Base-by-base conservation (phyloP, 345 rosid genomes). In the Punica granatum region DNA sequence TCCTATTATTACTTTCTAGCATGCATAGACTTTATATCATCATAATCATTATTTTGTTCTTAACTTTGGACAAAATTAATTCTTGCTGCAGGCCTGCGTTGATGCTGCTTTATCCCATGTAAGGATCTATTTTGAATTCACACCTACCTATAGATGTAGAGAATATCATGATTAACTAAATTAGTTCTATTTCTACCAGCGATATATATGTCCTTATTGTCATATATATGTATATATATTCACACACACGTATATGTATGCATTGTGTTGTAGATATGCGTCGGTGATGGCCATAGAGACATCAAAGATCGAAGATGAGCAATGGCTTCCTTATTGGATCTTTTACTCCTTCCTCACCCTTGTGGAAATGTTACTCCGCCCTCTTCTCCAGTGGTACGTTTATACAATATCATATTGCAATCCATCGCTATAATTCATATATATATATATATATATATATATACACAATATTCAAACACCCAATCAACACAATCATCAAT, bases 251-350 rank as follows among this genome's bases (percentile, higher is more conserved):
- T 13, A 44, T 44, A 2, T 32, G 37, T 62, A 36, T 31, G 7
- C 8, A 4, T 48, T 48, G 53, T 2, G 16, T 54, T n/a, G 34
- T 41, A 81, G 82, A 51, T 78, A 81, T 51, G 85, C 85, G 6
- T 78, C 85, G 9, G 82, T 81, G 37, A 43, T 78, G 65, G 85
- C 85, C 7, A 81, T 81, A 72, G 85, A 81, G 66, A 78, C 77
- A 53, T 74, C 85, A 3, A 26, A 68, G 14, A 68, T 62, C 54
- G 39, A 54, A 56, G 82, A 81, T 41, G 85, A 81, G 65, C 82
- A 81, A 71, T 79, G 85, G 85, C 83, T 81, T 61, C 80, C 85
- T 32, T 81, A 81, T 30, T 81, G 85, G 85, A 76, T 81, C 53
- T 18, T 76, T 0, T 81, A 81, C 56, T 81, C 85, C 28, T 79